phyloP scores from a whole-genome alignment of 2,329 filamentous ascomycete genomes.

The Phaeosphaeriaceae sp. region DNA sequence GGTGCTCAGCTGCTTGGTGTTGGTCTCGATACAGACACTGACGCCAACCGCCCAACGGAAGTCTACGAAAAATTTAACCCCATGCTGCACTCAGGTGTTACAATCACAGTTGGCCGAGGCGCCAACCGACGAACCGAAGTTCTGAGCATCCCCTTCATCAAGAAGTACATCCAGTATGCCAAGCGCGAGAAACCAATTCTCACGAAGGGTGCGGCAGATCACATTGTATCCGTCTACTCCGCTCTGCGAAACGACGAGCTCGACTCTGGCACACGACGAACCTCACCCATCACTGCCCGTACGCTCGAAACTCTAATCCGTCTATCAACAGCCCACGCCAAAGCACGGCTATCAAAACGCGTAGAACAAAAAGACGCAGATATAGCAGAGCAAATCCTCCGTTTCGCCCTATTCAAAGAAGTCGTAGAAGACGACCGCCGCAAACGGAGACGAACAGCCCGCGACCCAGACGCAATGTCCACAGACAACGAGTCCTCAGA shows the following conservation, averaged over 20 bases:
- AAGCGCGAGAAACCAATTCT: conserved; percentile 90
- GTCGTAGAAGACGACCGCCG: conserved; percentile 78
- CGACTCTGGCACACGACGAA: conserved; percentile 90
- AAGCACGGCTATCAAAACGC: conserved; percentile 82
- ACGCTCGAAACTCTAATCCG: conserved; percentile 98
- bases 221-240: conserved; percentile 90
- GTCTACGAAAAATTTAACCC: conserved; percentile 96
- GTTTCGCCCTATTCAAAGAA: conserved; percentile 97
- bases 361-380: conserved; percentile 90
- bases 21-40: conserved; percentile 77
- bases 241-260: conserved; percentile 94
- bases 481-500: conserved; percentile 65
- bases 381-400: conserved; percentile 85
- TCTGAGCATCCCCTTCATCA: conserved; percentile 95
- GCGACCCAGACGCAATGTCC: conserved; percentile 61
- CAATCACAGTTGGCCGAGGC: conserved; percentile 74
- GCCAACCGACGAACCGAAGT: conserved; percentile 81
- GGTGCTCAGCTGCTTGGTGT: conserved; percentile 84
- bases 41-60: conserved; percentile 78
- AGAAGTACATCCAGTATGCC: conserved; percentile 99
- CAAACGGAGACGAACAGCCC: conserved; percentile 80
- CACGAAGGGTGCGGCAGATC: conserved; percentile 88
- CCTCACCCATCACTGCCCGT: conserved; percentile 94
- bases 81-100: conserved; percentile 93
- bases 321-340: conserved; percentile 94